phyloP scores from a whole-genome alignment of 2,329 filamentous ascomycete genomes.

The Phyllosticta ampelicida region DNA sequence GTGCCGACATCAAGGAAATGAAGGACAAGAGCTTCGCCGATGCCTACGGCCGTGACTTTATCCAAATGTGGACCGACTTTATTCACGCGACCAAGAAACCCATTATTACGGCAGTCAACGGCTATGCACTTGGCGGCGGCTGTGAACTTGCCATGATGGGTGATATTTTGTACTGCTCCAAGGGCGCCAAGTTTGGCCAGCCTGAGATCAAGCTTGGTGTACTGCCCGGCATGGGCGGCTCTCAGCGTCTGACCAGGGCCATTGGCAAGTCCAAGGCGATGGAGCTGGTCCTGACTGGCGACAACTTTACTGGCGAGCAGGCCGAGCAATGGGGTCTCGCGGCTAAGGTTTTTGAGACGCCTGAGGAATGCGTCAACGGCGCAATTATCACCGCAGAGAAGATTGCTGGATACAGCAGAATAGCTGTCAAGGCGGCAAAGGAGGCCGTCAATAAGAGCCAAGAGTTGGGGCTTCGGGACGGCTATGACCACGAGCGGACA shows the following conservation, averaged over 20 bases:
- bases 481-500: slow-evolving; percentile 87
- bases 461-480: slow-evolving; percentile 75
- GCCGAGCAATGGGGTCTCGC: slow-evolving; percentile 87
- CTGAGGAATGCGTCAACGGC: slow-evolving; percentile 72
- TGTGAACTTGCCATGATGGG: slow-evolving; percentile 98
- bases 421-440: slow-evolving; percentile 85
- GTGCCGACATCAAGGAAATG: slow-evolving; percentile 99
- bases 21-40: slow-evolving; percentile 77
- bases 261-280: slow-evolving; percentile 38
- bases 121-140: slow-evolving; percentile 86
- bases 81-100: slow-evolving; percentile 83
- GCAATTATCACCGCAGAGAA: slow-evolving; percentile 75
- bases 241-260: slow-evolving; percentile 71
- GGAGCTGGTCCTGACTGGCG: slow-evolving; percentile 37
- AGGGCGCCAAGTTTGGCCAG: slow-evolving; percentile 82
- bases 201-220: slow-evolving; percentile 93
- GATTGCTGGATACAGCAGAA: slow-evolving; percentile 74
- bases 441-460: slow-evolving; percentile 99
- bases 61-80: slow-evolving; percentile 85
- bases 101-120: slow-evolving; percentile 86
- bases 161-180: slow-evolving; percentile 85
- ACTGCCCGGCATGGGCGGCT: slow-evolving; percentile 85
- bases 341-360: slow-evolving; percentile 65
- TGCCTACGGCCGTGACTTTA: slow-evolving; percentile 85
- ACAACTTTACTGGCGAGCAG: slow-evolving; percentile 71